Evolutionary conservation across 2,329 filamentous ascomycete genomes (phyloP).

Genomic region (Aspergillus sp.): DNA sequence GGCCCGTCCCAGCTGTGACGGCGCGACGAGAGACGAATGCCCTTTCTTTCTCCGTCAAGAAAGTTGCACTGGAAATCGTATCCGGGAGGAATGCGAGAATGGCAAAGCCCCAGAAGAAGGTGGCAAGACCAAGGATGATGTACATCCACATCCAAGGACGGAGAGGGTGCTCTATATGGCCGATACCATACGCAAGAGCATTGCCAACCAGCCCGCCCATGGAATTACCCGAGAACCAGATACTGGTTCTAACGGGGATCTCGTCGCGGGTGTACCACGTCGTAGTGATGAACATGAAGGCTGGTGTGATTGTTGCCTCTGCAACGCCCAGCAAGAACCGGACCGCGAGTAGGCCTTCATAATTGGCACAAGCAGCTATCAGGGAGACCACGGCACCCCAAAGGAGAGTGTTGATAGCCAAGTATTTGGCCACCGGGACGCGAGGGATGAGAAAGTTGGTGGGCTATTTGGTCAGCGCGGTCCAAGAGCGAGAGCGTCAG

Average conservation of each 20-base stretch:
- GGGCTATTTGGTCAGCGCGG: conserved; percentile 27
- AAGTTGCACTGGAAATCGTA: conserved; percentile 53
- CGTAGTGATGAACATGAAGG: conserved; percentile 57
- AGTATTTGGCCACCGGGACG: conserved; percentile 51
- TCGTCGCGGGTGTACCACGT: conserved; percentile 60
- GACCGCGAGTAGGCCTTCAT: conserved; percentile 50
- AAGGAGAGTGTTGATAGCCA: conserved; percentile 44
- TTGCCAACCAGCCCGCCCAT: conserved; percentile 24
- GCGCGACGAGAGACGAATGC: conserved; percentile 32
- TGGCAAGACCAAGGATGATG: conserved; percentile 53
- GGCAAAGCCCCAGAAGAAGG: conserved; percentile 53
- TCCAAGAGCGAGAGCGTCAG: conserved; percentile 19
- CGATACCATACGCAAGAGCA: conserved; percentile 53
- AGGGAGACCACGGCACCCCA: conserved; percentile 53
- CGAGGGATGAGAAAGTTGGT: conserved; percentile 44
- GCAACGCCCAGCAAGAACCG: conserved; percentile 57
- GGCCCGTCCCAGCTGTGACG: conserved; percentile 16
- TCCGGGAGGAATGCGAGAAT: conserved; percentile 54
- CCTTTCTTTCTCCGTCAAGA: conserved; percentile 54
- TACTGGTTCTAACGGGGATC: conserved; percentile 54
- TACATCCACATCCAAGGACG: conserved; percentile 61
- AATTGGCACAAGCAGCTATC: conserved; percentile 50
- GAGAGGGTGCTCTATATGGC: conserved; percentile 51
- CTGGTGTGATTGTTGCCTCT: conserved; percentile 57
- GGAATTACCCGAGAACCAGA: conserved; percentile 51